Conservation (phyloP, 2,329 filamentous ascomycete species). For the Passalora sequoiae region DNA sequence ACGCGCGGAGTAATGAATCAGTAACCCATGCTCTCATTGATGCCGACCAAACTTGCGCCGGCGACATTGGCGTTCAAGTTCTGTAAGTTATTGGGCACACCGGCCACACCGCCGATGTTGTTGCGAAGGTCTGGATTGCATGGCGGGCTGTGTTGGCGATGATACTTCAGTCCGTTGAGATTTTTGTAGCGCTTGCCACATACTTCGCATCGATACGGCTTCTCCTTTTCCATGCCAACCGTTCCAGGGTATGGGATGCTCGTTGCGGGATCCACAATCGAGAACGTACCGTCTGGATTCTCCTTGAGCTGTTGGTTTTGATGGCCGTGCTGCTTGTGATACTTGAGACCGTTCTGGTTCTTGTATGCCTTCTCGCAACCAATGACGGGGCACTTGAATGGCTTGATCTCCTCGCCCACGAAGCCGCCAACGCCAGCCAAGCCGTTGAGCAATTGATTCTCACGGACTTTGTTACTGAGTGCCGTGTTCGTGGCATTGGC, state of each 20-base stretch:
- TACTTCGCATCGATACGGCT: slow-evolving; percentile 94
- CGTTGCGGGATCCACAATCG: slow-evolving; percentile 94
- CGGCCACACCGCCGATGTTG: slow-evolving; percentile 34
- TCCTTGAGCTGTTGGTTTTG: slow-evolving; percentile 95
- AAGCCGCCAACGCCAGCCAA: slow-evolving; percentile 42
- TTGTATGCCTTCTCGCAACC: slow-evolving; percentile 99
- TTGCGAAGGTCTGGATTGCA: slow-evolving; percentile 76
- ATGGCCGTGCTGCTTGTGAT: slow-evolving; percentile 80
- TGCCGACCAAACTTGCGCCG: slow-evolving; percentile 51
- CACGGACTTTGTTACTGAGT: slow-evolving; percentile 60
- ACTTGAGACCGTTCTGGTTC: slow-evolving; percentile 98
- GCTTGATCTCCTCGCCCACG: slow-evolving; percentile 86
- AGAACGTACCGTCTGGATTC: slow-evolving; percentile 94
- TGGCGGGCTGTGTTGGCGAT: slow-evolving; percentile 66
- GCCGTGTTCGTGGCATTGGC: slow-evolving; percentile 62
- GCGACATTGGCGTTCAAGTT: slow-evolving; percentile 48
- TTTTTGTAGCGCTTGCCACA: slow-evolving; percentile 99
- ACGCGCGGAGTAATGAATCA: slow-evolving; percentile 20
- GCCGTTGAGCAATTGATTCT: slow-evolving; percentile 59
- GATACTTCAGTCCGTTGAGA: slow-evolving; percentile 94
- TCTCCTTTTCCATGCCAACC: slow-evolving; percentile 99
- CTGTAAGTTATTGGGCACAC: slow-evolving; percentile 37
- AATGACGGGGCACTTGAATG: slow-evolving; percentile 95
- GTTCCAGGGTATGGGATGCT: slow-evolving; percentile 92
- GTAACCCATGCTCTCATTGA: slow-evolving; percentile 33